Evolutionary conservation across 768 basidiomycete species (phyloP).

Genomic region (Lepiota subincarnata): DNA sequence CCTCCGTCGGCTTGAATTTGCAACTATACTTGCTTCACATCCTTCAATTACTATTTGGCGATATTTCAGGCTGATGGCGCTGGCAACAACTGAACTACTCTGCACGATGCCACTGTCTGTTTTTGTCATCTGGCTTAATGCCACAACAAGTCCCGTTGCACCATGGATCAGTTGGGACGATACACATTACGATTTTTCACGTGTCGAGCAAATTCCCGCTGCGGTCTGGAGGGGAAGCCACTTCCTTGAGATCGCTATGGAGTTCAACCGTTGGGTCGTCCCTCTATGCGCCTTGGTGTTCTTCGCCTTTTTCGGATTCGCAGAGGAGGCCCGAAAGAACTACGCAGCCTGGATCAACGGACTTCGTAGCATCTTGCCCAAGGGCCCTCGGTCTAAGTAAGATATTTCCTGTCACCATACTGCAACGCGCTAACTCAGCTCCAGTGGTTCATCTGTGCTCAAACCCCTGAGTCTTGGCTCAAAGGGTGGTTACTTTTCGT

Average conservation of each 20-base stretch:
- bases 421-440: too few relatives aligned
- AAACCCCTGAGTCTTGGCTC: too few relatives aligned
- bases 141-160: conserved; percentile 15
- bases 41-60: conserved; percentile 34
- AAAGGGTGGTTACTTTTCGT: too few relatives aligned
- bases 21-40: conserved; percentile 26
- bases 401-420: too few relatives aligned
- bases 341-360: conserved; percentile 1
- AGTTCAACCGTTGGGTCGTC: conserved; percentile 38
- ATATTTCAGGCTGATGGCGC: conserved; percentile 49
- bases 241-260: conserved; percentile 18
- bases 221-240: conserved; percentile 32
- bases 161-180: conserved; percentile 47
- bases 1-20: conserved; percentile 34
- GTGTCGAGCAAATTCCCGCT: conserved; percentile 32
- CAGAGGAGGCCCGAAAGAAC: conserved; percentile 18
- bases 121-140: conserved; percentile 29
- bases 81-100: conserved; percentile 36
- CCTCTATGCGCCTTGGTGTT: conserved; percentile 21
- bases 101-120: conserved; percentile 35
- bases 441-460: too few relatives aligned
- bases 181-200: conserved; percentile 47
- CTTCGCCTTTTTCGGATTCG: conserved; percentile 19
- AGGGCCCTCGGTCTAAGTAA: neutral
- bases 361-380: neutral